These are phyloP conservation scores for Amanita muscaria DNA, from an alignment of 768 basidiomycete genomes.

Conservation along the genomic window DNA sequence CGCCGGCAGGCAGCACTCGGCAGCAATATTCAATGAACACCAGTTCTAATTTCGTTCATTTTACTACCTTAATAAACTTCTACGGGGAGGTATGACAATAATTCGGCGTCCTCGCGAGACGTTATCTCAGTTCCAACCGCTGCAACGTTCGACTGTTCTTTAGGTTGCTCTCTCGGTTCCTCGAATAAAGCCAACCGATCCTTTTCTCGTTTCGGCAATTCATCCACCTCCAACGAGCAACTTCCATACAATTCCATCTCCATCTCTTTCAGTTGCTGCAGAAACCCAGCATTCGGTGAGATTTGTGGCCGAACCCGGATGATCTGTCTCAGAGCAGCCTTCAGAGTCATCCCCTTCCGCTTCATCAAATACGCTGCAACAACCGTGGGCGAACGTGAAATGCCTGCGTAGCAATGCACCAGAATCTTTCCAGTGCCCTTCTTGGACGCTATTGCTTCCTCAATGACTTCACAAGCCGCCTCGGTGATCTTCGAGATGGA, in stretches of 20 bases:
- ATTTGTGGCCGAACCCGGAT: constrained; percentile 26
- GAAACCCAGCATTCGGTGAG: constrained; percentile 35
- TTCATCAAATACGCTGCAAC: constrained; percentile 35
- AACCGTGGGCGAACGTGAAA: constrained; percentile 37
- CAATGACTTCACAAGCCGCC: too few species aligned
- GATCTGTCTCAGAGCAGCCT: constrained; percentile 27
- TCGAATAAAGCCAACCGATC: too few species aligned
- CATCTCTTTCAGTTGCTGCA: constrained; percentile 31
- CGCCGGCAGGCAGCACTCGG: too few species aligned
- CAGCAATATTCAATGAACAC: too few species aligned
- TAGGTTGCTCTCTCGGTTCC: too few species aligned
- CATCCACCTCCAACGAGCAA: constrained; percentile 24
- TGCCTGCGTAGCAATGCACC: constrained; percentile 36
- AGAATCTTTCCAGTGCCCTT: constrained; percentile 26
- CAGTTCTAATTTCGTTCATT: too few species aligned
- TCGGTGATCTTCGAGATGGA: constrained; percentile 20
- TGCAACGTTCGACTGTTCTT: too few species aligned
- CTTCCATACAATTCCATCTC: constrained; percentile 21
- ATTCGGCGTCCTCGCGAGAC: too few species aligned
- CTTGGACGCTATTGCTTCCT: too few species aligned
- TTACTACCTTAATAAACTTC: too few species aligned
- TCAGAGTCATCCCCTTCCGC: constrained; percentile 25
- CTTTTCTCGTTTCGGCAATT: constrained; percentile 24
- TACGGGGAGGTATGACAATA: too few species aligned
- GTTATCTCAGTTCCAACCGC: too few species aligned